These are phyloP conservation scores for Mycena alexandri DNA, from an alignment of 768 basidiomycete species.

Conservation along the genomic window DNA sequence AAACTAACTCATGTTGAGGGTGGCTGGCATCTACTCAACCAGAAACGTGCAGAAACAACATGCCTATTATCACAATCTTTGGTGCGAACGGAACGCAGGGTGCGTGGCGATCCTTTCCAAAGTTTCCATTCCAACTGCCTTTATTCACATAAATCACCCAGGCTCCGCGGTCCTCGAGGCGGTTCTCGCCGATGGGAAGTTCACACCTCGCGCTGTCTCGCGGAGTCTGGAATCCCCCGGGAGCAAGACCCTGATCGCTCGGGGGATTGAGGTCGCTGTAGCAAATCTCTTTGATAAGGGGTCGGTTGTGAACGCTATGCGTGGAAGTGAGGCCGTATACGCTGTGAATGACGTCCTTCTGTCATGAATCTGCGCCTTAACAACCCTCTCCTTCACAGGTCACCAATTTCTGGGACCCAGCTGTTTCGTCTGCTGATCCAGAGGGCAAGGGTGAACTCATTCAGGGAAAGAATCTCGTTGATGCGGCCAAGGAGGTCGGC, in stretches of 20 bases:
- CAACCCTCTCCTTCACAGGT: background rate
- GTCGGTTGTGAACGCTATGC: slow-evolving; percentile 3
- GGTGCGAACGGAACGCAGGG: slow-evolving; percentile 5
- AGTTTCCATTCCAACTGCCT: background rate
- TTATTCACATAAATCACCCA: background rate
- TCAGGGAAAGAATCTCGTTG: slow-evolving; percentile 28
- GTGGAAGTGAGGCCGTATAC: slow-evolving; percentile 24
- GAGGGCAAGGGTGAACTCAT: slow-evolving; percentile 16
- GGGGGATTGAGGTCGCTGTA: slow-evolving; percentile 11
- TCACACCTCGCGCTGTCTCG: slow-evolving; percentile 25
- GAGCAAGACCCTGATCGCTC: slow-evolving; percentile 9
- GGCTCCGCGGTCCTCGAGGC: slow-evolving; percentile 10
- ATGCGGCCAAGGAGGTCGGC: slow-evolving; percentile 27
- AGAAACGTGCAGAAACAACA: too few species aligned
- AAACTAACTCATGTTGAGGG: too few species aligned
- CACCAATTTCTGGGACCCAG: slow-evolving; percentile 27
- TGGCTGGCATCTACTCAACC: too few species aligned
- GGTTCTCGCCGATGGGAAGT: slow-evolving; percentile 29
- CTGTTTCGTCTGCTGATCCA: background rate
- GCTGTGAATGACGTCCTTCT: background rate
- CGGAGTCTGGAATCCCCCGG: slow-evolving; percentile 12
- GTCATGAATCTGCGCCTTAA: background rate
- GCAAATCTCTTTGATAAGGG: slow-evolving; percentile 12
- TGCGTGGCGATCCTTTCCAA: background rate
- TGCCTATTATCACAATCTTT: slow-evolving; percentile 11